Evolutionary conservation across 495 filamentous ascomycete species (phyloP), one percentile per base, ranked within the genome.

Genomic region (Xylaria castorea): DNA sequence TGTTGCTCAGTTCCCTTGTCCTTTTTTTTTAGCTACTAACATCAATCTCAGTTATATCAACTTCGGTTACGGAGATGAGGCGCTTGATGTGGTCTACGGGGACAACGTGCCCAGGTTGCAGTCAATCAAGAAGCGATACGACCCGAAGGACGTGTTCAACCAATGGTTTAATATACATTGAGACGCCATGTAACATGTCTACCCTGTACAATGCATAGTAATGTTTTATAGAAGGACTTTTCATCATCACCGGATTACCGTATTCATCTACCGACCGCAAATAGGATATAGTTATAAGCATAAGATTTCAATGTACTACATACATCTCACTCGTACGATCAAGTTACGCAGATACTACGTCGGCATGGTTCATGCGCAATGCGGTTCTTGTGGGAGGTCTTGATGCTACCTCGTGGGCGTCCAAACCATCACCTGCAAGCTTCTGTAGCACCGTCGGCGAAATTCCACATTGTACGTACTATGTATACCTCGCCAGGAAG

Each of bases 41-140:
- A 22, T 58, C 20, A 11, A 65, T 32, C 25, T 20, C 32, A 72
- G 77, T 36, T 86, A 85, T 68, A 70, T 83, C 66, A 84, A 82
- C 63, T 85, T 82, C 71, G 80, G 78, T 11, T 75, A 80, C 42
- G 82, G 85, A 22, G 82, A 86, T 66, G 84, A 87, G 69, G 42
- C 72, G 9, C 73, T 80, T 8, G 75, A 76, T 18, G 71, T 66
- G 3, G 60, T 77, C 27, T 83, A 82, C 60, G 75, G 80, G 2
- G 76, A 70, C 16, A 75, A 75, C 51, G 69, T 84, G 18, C 62
- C 75, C 20, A 74, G 76, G n/a, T 74, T 85, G 63, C 75, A 34
- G 32, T 60, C 51, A 16, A 60, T 84, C 65, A 83, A 83, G 78
- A 63, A 71, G 48, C 68, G 71, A 50, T 86, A 81, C 61, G 86